Conservation (phyloP, 257 asterid species). For the Nicotiana attenuata region DNA sequence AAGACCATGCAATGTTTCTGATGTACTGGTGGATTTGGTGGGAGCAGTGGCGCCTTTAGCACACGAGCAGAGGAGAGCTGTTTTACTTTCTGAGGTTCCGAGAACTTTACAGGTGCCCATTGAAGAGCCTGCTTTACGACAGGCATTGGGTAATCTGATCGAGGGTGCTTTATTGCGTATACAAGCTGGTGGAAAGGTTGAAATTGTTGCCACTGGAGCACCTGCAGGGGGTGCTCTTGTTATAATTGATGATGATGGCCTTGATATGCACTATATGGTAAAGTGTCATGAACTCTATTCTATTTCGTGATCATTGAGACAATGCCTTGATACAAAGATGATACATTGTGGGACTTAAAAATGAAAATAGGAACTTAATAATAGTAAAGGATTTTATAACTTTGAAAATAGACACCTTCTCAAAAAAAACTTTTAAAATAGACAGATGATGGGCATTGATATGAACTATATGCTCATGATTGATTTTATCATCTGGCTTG, state of each 20-base stretch:
- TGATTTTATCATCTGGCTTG: background rate
- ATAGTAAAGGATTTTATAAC: background rate
- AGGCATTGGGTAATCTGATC: conserved; percentile 87
- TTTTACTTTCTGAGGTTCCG: conserved; percentile 60
- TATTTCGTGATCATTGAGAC: background rate
- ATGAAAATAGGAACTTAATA: background rate
- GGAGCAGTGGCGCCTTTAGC: conserved; percentile 84
- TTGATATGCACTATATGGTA: conserved; percentile 98
- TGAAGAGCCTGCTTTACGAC: conserved; percentile 88
- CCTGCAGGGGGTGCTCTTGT: conserved; percentile 91
- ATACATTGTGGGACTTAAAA: background rate
- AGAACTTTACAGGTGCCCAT: conserved; percentile 61
- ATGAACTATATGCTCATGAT: background rate
- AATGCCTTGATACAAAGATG: background rate
- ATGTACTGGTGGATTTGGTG: conserved; percentile 67
- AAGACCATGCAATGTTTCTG: conserved; percentile 68
- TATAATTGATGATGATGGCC: conserved; percentile 90
- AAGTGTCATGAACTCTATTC: conserved; percentile 7
- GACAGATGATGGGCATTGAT: no score
- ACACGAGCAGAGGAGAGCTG: conserved; percentile 51
- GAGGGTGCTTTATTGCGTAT: conserved; percentile 87
- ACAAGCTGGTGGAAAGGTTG: conserved; percentile 69
- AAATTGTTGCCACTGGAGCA: conserved; percentile 61
- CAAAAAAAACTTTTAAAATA: no score
- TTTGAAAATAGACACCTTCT: no score